Evolutionary conservation across 2,329 filamentous ascomycete species (phyloP).

Genomic region (Blastomyces parvus): DNA sequence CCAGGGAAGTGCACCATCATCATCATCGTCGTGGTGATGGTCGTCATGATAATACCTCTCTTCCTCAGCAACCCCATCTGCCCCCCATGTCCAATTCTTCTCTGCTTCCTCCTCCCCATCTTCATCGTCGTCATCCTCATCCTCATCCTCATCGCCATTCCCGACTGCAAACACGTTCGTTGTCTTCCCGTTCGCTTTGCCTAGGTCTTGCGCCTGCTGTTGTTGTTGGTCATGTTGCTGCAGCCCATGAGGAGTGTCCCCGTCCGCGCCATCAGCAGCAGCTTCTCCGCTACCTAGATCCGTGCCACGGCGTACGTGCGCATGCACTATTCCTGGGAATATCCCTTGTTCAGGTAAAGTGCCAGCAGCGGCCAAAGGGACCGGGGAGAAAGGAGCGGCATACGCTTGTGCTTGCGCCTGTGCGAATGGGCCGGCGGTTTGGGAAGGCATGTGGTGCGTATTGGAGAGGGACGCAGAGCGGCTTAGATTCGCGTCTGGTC

Average conservation of each 20-base stretch:
- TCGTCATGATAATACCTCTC: slow-evolving; percentile 4
- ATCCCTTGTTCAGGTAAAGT: slow-evolving; percentile 30
- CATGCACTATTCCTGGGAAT: slow-evolving; percentile 37
- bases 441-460: neutral
- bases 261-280: neutral
- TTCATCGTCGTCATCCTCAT: neutral
- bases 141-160: neutral
- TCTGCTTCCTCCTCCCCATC: neutral
- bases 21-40: neutral
- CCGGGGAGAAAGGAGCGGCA: slow-evolving; percentile 11
- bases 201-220: neutral
- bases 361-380: neutral
- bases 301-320: slow-evolving; percentile 17
- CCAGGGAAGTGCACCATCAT: neutral
- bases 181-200: neutral
- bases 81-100: neutral
- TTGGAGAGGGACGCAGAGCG: slow-evolving; percentile 1
- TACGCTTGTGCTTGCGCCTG: neutral
- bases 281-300: neutral
- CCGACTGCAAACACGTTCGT: neutral
- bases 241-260: neutral
- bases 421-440: neutral
- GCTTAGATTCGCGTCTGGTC: neutral
- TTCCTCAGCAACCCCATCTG: neutral
- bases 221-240: neutral